Evolutionary conservation across 2,329 filamentous ascomycete genomes (phyloP).

Genomic region (Hypoxylon sp.): DNA sequence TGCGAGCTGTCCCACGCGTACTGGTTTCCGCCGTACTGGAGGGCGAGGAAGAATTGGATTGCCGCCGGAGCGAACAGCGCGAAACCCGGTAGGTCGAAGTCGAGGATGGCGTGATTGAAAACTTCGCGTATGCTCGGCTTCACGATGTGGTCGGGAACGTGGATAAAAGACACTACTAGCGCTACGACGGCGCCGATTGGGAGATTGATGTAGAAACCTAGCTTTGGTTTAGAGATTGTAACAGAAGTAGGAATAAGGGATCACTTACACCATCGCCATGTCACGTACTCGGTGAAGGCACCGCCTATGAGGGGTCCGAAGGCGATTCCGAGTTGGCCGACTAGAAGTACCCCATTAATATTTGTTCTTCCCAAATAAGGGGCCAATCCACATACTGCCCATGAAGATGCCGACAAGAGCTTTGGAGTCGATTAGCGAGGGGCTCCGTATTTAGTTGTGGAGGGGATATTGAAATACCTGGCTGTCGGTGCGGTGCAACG

Average conservation of each 20-base stretch:
- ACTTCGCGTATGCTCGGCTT: conserved; percentile 19
- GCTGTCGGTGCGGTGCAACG: conserved; percentile 19
- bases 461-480: conserved; percentile 9
- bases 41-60: conserved; percentile 62
- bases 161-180: conserved; percentile 51
- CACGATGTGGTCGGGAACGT: conserved; percentile 56
- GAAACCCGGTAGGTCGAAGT: conserved; percentile 60
- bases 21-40: conserved; percentile 59
- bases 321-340: conserved; percentile 32
- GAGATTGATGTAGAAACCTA: conserved; percentile 63
- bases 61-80: conserved; percentile 58
- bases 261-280: conserved; percentile 63
- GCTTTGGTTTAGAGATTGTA: background rate
- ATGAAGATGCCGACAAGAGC: conserved; percentile 19
- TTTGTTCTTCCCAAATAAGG: background rate
- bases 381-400: conserved; percentile 16
- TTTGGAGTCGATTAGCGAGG: background rate
- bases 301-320: conserved; percentile 62
- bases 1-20: conserved; percentile 58
- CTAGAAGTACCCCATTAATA: conserved; percentile 5
- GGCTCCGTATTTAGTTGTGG: background rate
- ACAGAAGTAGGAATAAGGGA: background rate
- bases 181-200: conserved; percentile 58
- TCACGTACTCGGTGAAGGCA: conserved; percentile 58
- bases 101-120: conserved; percentile 46